phyloP scores from a whole-genome alignment of 345 rosid species.

The Aurinia saxatilis region DNA sequence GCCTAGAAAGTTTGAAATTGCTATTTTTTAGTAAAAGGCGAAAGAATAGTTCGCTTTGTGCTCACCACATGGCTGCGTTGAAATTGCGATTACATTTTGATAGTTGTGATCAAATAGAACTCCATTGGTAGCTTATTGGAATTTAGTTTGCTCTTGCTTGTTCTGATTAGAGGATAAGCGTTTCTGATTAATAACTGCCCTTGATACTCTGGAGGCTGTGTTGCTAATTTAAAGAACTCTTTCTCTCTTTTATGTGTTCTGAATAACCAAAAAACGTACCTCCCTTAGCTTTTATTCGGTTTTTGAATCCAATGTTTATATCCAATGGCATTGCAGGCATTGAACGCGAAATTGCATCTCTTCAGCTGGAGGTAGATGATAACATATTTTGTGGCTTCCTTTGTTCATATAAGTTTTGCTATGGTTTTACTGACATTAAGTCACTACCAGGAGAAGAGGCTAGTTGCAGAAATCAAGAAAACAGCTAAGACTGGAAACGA shows the following conservation, averaged over 20 bases:
- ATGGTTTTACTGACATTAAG: not conserved
- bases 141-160: not conserved
- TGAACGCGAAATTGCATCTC: slow-evolving; percentile 92
- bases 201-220: not conserved
- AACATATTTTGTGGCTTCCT: not conserved
- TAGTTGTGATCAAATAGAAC: too few species aligned
- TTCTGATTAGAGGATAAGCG: not conserved
- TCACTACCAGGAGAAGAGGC: slow-evolving; percentile 61
- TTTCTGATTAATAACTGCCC: not conserved
- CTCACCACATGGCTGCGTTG: not conserved
- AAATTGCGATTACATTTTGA: too few species aligned
- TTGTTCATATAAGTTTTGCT: not conserved
- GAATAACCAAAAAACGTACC: too few species aligned
- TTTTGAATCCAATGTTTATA: not conserved
- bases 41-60: slow-evolving; percentile 42
- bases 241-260: not conserved
- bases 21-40: slow-evolving; percentile 54
- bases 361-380: slow-evolving; percentile 68
- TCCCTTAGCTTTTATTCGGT: not conserved
- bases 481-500: slow-evolving; percentile 95
- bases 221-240: not conserved
- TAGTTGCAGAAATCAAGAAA: slow-evolving; percentile 96
- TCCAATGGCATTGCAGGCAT: slow-evolving; percentile 38
- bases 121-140: not conserved
- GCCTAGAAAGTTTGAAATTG: too few species aligned